Evolutionary conservation across 305 asterid species (phyloP), one percentile per base, ranked within the genome.

Genomic region (Fraxinus albicans): DNA sequence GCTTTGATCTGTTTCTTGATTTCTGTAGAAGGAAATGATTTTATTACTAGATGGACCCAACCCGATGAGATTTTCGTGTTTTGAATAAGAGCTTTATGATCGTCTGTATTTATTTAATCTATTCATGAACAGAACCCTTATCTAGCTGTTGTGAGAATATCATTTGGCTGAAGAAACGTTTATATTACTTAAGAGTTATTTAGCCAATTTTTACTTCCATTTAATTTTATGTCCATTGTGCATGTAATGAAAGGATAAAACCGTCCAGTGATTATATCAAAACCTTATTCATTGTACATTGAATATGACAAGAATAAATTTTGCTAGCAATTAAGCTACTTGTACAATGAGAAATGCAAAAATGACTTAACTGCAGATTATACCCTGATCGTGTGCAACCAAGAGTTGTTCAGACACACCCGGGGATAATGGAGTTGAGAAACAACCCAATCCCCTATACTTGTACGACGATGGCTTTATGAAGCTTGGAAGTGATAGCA

Each of bases 51-150:
- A 40, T 36, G 77, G 79, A 77, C 84, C 35, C 27, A 70, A 76
- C 75, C 42, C 21, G 76, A 78, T n/a, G 19, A 70, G 42, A 70
- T 31, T 81, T 83, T 60, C 25, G 50, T 40, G 40, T 78, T 60
- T 81, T 78, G 73, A 88, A 88, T 86, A 88, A 88, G 87, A 78
- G 87, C 85, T 83, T 60, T 73, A 3, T 55, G 72, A 81, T 70
- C 77, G 80, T 81, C 42, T 86, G 88, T 86, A 88, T 67, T 81
- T 83, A 25, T 80, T 40, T 77, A 69, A 77, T 79, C 50, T 17
- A 67, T 76, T 47, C 78, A 75, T 36, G 82, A 80, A 70, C 83
- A 50, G 80, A 78, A 80, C 42, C 29, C 29, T 79, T 75, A 29
- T 35, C 76, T 4, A 0, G 42, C 15, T 19, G 75, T 53, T 76